phyloP scores from a whole-genome alignment of 2,329 filamentous ascomycete species.

The Ophiostoma triangulosporum region DNA sequence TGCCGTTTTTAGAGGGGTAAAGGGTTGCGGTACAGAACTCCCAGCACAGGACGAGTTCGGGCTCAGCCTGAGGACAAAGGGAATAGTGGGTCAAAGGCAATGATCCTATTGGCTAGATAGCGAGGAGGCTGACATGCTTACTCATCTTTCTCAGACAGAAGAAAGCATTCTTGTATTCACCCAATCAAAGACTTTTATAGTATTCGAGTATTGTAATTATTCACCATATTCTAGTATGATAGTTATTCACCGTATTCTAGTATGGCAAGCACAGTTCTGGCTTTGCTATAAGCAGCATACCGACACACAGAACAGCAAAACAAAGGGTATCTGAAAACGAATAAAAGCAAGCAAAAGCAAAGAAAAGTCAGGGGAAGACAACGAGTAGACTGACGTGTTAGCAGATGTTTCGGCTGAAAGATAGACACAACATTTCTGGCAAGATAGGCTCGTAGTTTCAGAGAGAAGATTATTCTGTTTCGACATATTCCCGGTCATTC shows the following conservation, averaged over 20 bases:
- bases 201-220: too few species aligned
- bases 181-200: too few species aligned
- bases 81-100: background rate
- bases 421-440: too few species aligned
- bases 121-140: background rate
- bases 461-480: conserved; percentile 37
- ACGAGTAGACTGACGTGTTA: background rate
- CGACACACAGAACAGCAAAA: too few species aligned
- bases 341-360: background rate
- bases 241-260: too few species aligned
- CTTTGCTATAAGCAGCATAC: too few species aligned
- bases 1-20: conserved; percentile 7
- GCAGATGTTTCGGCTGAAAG: background rate
- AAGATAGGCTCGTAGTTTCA: conserved; percentile 19
- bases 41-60: background rate
- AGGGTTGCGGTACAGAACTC: background rate
- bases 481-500: conserved; percentile 22
- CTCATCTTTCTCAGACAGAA: background rate
- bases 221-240: too few species aligned
- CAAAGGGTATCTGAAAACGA: background rate
- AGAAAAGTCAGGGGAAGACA: background rate
- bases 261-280: too few species aligned
- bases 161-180: too few species aligned
- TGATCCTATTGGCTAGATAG: background rate
- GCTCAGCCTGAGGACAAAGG: conserved; percentile 1